These are phyloP conservation scores for Mucor plumbeus DNA, from an alignment of 371 early-diverging fungal species.

Conservation along the genomic window DNA sequence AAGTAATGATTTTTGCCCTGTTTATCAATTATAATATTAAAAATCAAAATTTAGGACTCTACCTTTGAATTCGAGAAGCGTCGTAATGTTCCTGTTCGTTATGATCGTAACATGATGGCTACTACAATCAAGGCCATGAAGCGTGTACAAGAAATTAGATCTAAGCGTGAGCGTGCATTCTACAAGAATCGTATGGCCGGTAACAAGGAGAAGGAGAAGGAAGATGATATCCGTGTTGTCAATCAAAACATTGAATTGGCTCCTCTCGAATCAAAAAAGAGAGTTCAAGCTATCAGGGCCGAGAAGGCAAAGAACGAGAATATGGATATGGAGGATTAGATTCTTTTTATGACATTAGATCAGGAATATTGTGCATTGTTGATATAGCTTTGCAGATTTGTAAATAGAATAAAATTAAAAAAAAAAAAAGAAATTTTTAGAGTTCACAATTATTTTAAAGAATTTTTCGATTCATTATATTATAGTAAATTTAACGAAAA, in stretches of 20 bases:
- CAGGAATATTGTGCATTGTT: not conserved
- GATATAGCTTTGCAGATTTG: not conserved
- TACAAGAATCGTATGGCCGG: conserved; percentile 86
- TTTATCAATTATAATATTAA: no score
- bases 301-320: conserved; percentile 52
- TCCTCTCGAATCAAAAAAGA: conserved; percentile 66
- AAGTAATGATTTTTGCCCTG: conserved; percentile 32
- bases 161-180: conserved; percentile 90
- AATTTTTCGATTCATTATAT: not conserved
- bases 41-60: conserved; percentile 68
- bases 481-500: no score
- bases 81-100: conserved; percentile 95
- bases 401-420: conserved; percentile 7
- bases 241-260: conserved; percentile 88
- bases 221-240: conserved; percentile 75
- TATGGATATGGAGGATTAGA: conserved; percentile 69
- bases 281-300: conserved; percentile 64
- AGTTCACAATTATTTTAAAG: not conserved
- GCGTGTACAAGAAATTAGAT: conserved; percentile 91
- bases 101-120: conserved; percentile 94
- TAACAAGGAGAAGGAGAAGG: conserved; percentile 78
- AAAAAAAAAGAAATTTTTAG: not conserved
- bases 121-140: conserved; percentile 97
- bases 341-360: not conserved
- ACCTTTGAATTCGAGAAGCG: conserved; percentile 98